Evolutionary conservation across 2,329 filamentous ascomycete genomes (phyloP), one percentile per base, ranked within the genome.

Genomic region (Paraconiothyrium brasiliense): DNA sequence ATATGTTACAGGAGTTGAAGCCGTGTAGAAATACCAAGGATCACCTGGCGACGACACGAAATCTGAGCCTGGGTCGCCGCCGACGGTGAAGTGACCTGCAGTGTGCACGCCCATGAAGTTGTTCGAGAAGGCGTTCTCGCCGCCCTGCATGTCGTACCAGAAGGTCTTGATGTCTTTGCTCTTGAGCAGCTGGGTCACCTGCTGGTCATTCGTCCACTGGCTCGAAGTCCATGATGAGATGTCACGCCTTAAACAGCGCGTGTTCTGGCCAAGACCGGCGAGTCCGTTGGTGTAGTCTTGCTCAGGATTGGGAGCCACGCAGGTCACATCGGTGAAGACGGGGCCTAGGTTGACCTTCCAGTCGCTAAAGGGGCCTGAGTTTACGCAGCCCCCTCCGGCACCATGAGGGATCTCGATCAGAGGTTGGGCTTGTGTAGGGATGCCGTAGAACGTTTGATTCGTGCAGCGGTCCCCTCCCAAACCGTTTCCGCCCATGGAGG

Each of bases 351-450:
- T 80, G 27, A 82, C 77, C 5, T 67, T 57, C 69, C 71, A 76
- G 60, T 85, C 78, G 63, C 78, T 80, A 74, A 86, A 86, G 0
- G 84, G 85, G 0, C 85, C 85, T 0, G 76, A 79, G 10, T 71
- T 75, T 6, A 88, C 78, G 66, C 85, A 87, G 2, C 85, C 86
- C 46, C 86, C 86, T 24, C 86, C 85, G 0, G 79, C 77, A 22
- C 84, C 86, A 1, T 82, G 80, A 1, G 82, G 84, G 22, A 84
- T 73, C 46, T 69, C 75, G 59, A 81, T 72, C 20, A 64, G 46
- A 13, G 70, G 69, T 0, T 54, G 39, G 0, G 54, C 60, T 16
- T 73, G 70, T 4, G 65, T 65, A 0, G 73, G 73, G 11, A 74
- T 71, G 4, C 63, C 63, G 1, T 49, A 61, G 34, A 59, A 61